These are phyloP conservation scores for Leptosphaerulina australis DNA, from an alignment of 2,329 filamentous ascomycete genomes.

Conservation along the genomic window DNA sequence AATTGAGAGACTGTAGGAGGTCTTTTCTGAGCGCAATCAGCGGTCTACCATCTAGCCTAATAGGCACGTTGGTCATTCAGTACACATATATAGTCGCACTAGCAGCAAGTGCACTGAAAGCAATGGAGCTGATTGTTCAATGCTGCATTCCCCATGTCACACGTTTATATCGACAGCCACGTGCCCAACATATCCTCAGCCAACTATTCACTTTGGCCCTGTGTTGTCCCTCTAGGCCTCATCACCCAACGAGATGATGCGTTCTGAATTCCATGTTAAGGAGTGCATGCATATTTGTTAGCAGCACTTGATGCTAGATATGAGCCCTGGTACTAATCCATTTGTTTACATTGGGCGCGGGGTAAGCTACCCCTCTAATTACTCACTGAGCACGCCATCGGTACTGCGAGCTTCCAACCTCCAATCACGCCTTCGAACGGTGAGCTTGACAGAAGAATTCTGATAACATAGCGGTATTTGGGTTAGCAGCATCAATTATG, in stretches of 20 bases:
- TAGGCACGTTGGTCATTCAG: background rate
- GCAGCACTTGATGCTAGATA: background rate
- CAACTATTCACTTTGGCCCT: too few relatives aligned
- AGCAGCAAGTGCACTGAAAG: background rate
- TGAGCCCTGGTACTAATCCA: slow-evolving; percentile 9
- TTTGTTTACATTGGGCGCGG: slow-evolving; percentile 15
- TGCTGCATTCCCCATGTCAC: background rate
- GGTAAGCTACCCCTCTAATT: slow-evolving; percentile 13
- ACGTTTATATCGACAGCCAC: background rate
- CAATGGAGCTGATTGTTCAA: background rate
- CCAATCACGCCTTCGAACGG: slow-evolving; percentile 8
- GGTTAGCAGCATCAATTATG: background rate
- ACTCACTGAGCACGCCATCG: slow-evolving; percentile 12
- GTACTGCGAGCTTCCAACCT: slow-evolving; percentile 4
- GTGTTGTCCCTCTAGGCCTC: too few relatives aligned
- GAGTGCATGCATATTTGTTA: background rate
- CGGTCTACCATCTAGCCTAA: background rate
- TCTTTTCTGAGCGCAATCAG: background rate
- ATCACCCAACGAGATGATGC: too few relatives aligned
- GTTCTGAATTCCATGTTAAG: too few relatives aligned
- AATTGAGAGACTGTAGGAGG: slow-evolving; percentile 9
- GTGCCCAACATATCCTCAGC: too few relatives aligned
- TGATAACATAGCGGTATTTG: background rate
- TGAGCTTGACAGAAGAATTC: slow-evolving; percentile 1
- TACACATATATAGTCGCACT: background rate